Conservation (phyloP, 1,284 basidiomycete genomes). For the Trametes versicolor region DNA sequence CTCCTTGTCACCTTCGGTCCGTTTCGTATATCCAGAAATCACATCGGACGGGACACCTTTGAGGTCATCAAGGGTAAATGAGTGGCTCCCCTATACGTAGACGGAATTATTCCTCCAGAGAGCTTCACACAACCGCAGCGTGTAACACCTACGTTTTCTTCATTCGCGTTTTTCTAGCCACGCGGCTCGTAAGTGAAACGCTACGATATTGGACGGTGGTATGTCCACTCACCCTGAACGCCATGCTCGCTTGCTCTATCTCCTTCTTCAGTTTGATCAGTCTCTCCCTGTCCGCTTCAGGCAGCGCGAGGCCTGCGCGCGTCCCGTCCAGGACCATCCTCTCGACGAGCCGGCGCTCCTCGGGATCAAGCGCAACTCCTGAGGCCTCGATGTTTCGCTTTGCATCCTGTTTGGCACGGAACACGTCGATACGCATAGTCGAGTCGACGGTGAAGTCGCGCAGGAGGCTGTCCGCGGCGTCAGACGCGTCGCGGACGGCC, state of each 20-base stretch:
- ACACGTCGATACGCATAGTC: conserved; percentile 83
- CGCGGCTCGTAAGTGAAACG: not conserved
- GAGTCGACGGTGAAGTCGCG: conserved; percentile 76
- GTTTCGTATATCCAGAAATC: conserved; percentile 76
- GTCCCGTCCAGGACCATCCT: conserved; percentile 82
- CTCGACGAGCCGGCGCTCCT: conserved; percentile 78
- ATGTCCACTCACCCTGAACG: conserved; percentile 71
- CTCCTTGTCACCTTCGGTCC: conserved; percentile 62
- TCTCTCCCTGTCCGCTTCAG: conserved; percentile 66
- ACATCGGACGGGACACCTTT: conserved; percentile 83
- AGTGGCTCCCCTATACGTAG: conserved; percentile 60
- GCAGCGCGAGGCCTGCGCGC: conserved; percentile 77
- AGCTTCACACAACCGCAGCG: not conserved
- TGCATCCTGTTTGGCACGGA: conserved; percentile 73
- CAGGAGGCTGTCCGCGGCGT: conserved; percentile 72
- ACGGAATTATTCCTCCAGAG: not conserved
- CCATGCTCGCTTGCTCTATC: conserved; percentile 73
- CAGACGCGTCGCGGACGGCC: conserved; percentile 78
- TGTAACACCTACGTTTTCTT: conserved; percentile 70
- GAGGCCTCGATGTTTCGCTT: conserved; percentile 70
- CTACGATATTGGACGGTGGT: not conserved
- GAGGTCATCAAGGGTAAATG: conserved; percentile 77
- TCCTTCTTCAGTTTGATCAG: conserved; percentile 73
- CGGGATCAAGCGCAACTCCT: conserved; percentile 64
- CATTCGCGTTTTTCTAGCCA: conserved; percentile 85